Percentiles rank a stretch among this genome's conserved stretches.
Conservation (phyloP, 1,139 yeast genomes). For the Sugiyamaella sp. region DNA sequence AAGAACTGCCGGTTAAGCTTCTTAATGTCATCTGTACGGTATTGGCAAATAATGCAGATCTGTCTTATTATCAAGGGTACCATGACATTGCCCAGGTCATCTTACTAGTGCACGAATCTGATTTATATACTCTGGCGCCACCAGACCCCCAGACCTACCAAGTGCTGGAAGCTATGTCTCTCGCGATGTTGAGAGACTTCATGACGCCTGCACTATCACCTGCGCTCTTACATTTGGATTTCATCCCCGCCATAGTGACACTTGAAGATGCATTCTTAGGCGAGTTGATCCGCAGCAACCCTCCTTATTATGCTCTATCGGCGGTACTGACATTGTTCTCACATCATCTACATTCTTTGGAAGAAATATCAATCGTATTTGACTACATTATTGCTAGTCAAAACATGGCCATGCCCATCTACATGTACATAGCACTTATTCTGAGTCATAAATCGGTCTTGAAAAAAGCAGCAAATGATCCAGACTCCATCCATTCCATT, state of each 20-base stretch:
- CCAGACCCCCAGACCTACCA: constrained; percentile 36
- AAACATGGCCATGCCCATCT: constrained; percentile 50
- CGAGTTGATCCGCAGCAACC: constrained; percentile 49
- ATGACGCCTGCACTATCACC: constrained; percentile 74
- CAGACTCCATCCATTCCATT: constrained; percentile 39
- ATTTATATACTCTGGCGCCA: not conserved
- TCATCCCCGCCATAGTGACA: constrained; percentile 65
- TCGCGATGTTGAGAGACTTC: constrained; percentile 75
- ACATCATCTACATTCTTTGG: constrained; percentile 62
- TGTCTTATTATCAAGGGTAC: constrained; percentile 88
- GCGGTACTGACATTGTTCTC: constrained; percentile 76
- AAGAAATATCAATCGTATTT: constrained; percentile 60
- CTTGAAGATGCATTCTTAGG: constrained; percentile 56
- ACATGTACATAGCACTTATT: constrained; percentile 60
- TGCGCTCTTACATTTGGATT: constrained; percentile 62
- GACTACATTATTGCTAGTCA: constrained; percentile 60
- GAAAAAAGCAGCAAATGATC: constrained; percentile 36
- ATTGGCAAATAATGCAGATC: constrained; percentile 60
- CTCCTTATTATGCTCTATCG: constrained; percentile 70
- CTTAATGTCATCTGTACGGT: constrained; percentile 55
- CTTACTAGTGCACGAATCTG: constrained; percentile 53
- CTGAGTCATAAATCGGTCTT: constrained; percentile 49
- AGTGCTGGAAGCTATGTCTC: constrained; percentile 59
- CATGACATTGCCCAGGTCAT: constrained; percentile 82
- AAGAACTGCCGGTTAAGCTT: constrained; percentile 47